These are phyloP conservation scores for Helichrysum umbraculigerum DNA, from an alignment of 129 eudicot species.

Conservation along the genomic window DNA sequence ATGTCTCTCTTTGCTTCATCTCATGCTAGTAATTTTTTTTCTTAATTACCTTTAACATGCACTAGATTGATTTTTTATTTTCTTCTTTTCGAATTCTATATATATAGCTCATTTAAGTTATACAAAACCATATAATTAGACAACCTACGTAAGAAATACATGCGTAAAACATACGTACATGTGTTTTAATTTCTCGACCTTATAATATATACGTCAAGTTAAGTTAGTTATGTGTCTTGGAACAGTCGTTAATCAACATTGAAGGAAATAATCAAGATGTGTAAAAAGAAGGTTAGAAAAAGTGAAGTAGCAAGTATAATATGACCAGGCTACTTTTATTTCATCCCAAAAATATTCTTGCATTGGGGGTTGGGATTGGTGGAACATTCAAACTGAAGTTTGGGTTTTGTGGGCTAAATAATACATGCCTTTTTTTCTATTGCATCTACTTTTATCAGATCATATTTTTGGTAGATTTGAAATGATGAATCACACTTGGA, in stretches of 20 bases:
- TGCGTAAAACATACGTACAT: too few relatives aligned
- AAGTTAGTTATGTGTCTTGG: not conserved
- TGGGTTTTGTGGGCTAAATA: conserved; percentile 34
- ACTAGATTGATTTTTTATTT: not conserved
- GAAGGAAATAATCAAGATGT: not conserved
- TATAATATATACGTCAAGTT: too few relatives aligned
- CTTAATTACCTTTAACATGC: conserved; percentile 3
- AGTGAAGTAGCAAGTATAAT: conserved; percentile 19
- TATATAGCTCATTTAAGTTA: too few relatives aligned
- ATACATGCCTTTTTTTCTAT: conserved; percentile 31
- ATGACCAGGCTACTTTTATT: conserved; percentile 18
- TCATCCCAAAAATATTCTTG: conserved; percentile 27
- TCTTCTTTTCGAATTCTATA: too few relatives aligned
- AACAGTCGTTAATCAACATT: too few relatives aligned
- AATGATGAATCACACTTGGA: conserved; percentile 36
- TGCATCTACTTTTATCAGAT: conserved; percentile 35
- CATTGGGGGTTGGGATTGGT: conserved; percentile 38
- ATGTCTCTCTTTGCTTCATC: conserved; percentile 30
- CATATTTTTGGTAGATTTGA: conserved; percentile 33
- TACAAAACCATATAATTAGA: too few relatives aligned
- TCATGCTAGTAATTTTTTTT: not conserved
- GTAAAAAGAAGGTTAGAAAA: conserved; percentile 1
- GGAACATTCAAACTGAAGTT: conserved; percentile 44
- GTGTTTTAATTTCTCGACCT: too few relatives aligned
- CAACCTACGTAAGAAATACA: too few relatives aligned